phyloP scores from a whole-genome alignment of 495 filamentous ascomycete species.

The Penicillium samsonianum region DNA sequence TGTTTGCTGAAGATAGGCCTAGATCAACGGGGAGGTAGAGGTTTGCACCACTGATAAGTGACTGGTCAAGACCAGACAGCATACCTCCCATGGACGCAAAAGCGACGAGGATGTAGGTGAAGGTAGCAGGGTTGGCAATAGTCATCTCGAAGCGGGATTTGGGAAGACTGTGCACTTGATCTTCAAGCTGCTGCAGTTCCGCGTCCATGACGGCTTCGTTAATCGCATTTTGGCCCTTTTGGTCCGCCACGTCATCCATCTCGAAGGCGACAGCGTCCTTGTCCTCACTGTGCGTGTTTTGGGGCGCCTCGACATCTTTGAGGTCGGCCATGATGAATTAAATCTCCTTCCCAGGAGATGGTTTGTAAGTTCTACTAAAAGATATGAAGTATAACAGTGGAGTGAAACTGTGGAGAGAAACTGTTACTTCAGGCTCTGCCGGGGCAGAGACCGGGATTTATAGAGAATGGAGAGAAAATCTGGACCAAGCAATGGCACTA shows the following conservation, averaged over 20 bases:
- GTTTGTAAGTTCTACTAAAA: not conserved
- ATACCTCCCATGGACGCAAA: conserved; percentile 65
- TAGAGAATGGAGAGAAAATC: not conserved
- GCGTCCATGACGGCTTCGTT: conserved; percentile 43
- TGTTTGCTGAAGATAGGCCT: conserved; percentile 42
- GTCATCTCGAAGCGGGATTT: conserved; percentile 33
- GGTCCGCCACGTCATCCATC: conserved; percentile 32
- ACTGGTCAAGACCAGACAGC: conserved; percentile 63
- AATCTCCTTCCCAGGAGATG: conserved; percentile 3
- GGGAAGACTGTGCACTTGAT: conserved; percentile 29
- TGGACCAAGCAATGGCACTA: not conserved
- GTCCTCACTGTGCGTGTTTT: conserved; percentile 33
- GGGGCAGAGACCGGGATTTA: not conserved
- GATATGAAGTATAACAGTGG: conserved; percentile 6
- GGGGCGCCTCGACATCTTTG: conserved; percentile 35
- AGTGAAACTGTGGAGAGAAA: conserved; percentile 8
- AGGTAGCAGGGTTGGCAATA: conserved; percentile 43
- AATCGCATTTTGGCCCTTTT: conserved; percentile 25
- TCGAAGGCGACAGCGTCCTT: conserved; percentile 30
- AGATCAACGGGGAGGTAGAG: conserved; percentile 54
- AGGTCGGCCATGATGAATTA: conserved; percentile 30
- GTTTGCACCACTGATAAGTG: conserved; percentile 61
- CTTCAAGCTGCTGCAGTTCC: conserved; percentile 38
- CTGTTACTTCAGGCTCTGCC: not conserved
- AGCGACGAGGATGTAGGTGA: conserved; percentile 61